These are phyloP conservation scores for Tulasnella sp. DNA, from an alignment of 768 basidiomycete genomes.

Conservation along the genomic window DNA sequence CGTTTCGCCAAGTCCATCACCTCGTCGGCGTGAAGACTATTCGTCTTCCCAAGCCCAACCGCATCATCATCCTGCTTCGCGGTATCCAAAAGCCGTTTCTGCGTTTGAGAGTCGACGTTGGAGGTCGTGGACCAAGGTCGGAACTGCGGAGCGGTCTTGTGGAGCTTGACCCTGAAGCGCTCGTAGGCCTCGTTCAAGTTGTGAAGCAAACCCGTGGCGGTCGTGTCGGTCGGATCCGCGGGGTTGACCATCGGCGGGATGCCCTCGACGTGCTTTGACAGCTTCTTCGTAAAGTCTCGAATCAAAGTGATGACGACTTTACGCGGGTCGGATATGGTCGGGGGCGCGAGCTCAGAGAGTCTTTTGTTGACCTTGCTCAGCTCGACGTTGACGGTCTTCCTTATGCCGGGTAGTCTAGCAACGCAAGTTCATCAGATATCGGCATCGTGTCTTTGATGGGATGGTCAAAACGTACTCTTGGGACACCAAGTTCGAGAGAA, in stretches of 20 bases:
- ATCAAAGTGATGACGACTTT: slow-evolving; percentile 44
- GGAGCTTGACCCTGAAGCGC: slow-evolving; percentile 38
- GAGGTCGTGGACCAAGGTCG: slow-evolving; percentile 32
- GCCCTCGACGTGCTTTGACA: slow-evolving; percentile 40
- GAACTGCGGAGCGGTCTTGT: slow-evolving; percentile 46
- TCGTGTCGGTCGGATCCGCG: slow-evolving; percentile 18
- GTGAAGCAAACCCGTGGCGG: slow-evolving; percentile 36
- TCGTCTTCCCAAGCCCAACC: slow-evolving; percentile 32
- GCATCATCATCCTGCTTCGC: slow-evolving; percentile 22
- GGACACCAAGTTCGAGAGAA: slow-evolving; percentile 51
- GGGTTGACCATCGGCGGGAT: slow-evolving; percentile 25
- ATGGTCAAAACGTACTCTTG: slow-evolving; percentile 37
- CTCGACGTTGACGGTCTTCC: slow-evolving; percentile 41
- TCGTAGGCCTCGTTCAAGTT: slow-evolving; percentile 39
- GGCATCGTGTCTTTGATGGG: no score
- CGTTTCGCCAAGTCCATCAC: slow-evolving; percentile 17
- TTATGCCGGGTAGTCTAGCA: slow-evolving; percentile 44
- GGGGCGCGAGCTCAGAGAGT: slow-evolving; percentile 32
- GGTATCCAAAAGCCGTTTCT: slow-evolving; percentile 10
- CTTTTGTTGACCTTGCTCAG: slow-evolving; percentile 31
- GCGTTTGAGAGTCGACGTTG: neutral
- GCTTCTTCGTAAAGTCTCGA: slow-evolving; percentile 34
- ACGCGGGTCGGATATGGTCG: slow-evolving; percentile 44
- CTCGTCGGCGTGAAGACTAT: slow-evolving; percentile 17
- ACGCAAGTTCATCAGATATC: neutral